These are phyloP conservation scores for Boletus rufocinnamomeus DNA, from an alignment of 768 basidiomycete species.

Conservation along the genomic window DNA sequence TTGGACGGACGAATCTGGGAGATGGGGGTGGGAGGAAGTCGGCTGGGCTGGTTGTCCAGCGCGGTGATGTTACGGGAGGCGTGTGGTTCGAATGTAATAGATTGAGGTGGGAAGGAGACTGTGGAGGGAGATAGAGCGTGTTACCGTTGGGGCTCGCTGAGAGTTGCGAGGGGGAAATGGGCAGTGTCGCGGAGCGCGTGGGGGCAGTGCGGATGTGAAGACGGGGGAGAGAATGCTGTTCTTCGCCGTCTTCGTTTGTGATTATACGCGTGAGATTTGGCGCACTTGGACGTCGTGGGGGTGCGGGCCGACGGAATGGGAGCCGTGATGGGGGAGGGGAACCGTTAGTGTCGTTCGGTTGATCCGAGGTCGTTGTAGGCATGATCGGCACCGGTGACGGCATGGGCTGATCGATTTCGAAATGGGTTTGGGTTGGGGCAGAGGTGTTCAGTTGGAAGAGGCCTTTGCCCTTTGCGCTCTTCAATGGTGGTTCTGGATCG, in stretches of 20 bases:
- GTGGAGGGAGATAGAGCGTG: slow-evolving; percentile 31
- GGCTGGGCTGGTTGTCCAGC: slow-evolving; percentile 36
- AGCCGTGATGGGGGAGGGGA: slow-evolving; percentile 71
- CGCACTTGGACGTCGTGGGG: slow-evolving; percentile 59
- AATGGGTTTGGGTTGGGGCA: slow-evolving; percentile 51
- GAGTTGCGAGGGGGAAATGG: slow-evolving; percentile 39
- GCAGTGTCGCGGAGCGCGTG: slow-evolving; percentile 59
- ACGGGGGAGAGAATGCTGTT: slow-evolving; percentile 49
- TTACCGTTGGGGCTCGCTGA: slow-evolving; percentile 23
- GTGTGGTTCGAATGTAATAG: slow-evolving; percentile 62
- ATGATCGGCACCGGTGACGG: slow-evolving; percentile 59
- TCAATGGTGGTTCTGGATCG: slow-evolving; percentile 22
- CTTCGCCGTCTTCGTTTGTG: slow-evolving; percentile 52
- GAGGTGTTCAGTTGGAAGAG: slow-evolving; percentile 70
- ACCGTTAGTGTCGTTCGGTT: slow-evolving; percentile 46
- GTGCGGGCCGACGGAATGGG: slow-evolving; percentile 51
- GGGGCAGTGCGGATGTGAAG: slow-evolving; percentile 63
- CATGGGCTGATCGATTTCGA: slow-evolving; percentile 58
- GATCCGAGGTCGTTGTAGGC: slow-evolving; percentile 47
- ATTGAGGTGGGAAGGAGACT: slow-evolving; percentile 62
- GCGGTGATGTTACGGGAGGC: slow-evolving; percentile 51
- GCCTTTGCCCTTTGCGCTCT: slow-evolving; percentile 44
- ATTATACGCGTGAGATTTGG: slow-evolving; percentile 64
- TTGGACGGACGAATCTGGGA: slow-evolving; percentile 26
- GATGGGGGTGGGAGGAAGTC: slow-evolving; percentile 44